Evolutionary conservation across 2,329 filamentous ascomycete species (phyloP), one percentile per base, ranked within the genome.

Genomic region (Setomelanomma holmii): DNA sequence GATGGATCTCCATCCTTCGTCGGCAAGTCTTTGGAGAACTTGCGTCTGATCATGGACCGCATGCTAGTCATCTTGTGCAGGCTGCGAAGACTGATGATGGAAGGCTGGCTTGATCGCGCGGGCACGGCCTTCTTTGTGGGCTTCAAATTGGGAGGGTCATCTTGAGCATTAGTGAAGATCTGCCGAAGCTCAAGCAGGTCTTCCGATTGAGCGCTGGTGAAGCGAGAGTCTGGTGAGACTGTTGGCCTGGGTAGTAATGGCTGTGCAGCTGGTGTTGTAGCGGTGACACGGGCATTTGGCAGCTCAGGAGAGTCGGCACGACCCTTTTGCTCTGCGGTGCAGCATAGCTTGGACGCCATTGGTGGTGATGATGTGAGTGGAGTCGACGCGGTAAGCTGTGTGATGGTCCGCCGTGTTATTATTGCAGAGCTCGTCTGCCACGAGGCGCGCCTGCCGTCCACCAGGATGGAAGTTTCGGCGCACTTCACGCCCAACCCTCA

Each of bases 41-140:
- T 72, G n/a, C 63, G 62, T 43, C 64, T 68, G 35, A 73, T 63
- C 11, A 74, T 58, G 3, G 69, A 71, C 22, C 65, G 69, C 55
- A 73, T 63, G 54, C 70, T 74, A 23, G 62, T 68, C 60, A 73
- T 67, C 51, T 67, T 72, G 56, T 69, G 69, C 5, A 74, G 47
- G n/a, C 64, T 72, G 40, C 61, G 67, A 22, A 72, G 54, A 24
- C 67, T 73, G 56, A 71, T 62, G 19, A 70, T 51, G 1, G 68
- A 72, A 1, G 65, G 58, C 20, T 62, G 64, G 17, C 51, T 62
- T 51, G 68, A 67, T 40, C 62, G 64, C 35, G 60, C 35, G 44
- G 56, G 64, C 5, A 50, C 33, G 7, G 52, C 47, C 20, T 60
- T 64, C 8, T 54, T 27, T 1, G 65, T 60, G 14, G 63, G 54